Conservation (phyloP, 2,329 filamentous ascomycete genomes). For the Trichoderma aggressivum region DNA sequence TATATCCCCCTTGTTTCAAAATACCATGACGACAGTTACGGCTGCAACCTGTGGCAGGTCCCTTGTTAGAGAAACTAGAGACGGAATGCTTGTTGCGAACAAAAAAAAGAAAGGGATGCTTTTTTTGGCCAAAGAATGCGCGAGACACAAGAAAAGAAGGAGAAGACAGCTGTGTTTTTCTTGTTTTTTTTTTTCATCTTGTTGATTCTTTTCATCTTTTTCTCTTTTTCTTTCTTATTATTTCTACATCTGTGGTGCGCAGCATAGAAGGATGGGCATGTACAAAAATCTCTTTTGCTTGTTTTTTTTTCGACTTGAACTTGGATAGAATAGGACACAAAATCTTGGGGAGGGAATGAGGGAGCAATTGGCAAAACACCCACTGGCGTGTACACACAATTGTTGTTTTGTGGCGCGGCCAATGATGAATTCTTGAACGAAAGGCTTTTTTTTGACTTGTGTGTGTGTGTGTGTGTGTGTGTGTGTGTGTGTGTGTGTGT, state of each 20-base stretch:
- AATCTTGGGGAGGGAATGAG: neutral
- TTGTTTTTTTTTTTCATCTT: neutral
- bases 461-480: neutral
- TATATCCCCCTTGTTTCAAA: slow-evolving; percentile 7
- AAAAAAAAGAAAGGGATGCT: neutral
- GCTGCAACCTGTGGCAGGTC: slow-evolving; percentile 19
- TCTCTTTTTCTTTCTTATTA: neutral
- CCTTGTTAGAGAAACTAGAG: slow-evolving; percentile 17
- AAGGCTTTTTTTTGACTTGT: slow-evolving; percentile 1
- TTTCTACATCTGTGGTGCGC: slow-evolving; percentile 16
- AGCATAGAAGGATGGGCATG: slow-evolving; percentile 21
- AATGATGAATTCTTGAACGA: slow-evolving; percentile 19
- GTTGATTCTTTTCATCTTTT: neutral
- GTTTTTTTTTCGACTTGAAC: slow-evolving; percentile 2
- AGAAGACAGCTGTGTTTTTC: neutral
- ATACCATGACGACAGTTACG: slow-evolving; percentile 22
- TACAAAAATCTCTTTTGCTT: slow-evolving; percentile 7
- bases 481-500: no score
- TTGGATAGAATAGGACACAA: slow-evolving; percentile 22
- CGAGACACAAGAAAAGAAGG: neutral
- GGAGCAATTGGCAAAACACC: slow-evolving; percentile 16
- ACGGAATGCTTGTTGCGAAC: slow-evolving; percentile 15
- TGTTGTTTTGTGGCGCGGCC: neutral
- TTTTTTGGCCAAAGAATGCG: slow-evolving; percentile 10
- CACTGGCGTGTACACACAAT: slow-evolving; percentile 12